These are phyloP conservation scores for Besnoitia besnoiti DNA, from an alignment of 169 alveolate species.

Conservation along the genomic window DNA sequence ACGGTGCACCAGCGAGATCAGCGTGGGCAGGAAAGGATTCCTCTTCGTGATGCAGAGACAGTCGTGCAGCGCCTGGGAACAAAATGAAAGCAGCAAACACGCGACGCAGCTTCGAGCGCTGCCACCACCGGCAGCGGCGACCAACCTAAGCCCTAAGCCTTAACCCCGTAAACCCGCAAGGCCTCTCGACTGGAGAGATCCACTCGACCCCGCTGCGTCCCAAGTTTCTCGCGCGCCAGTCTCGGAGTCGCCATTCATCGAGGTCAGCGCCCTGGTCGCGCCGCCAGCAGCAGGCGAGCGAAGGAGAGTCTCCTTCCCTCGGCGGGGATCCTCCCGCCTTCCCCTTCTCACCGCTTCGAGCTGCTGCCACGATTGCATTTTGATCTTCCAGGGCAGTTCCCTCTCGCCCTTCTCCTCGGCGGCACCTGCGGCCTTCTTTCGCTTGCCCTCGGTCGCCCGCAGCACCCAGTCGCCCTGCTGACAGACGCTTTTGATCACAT, in stretches of 20 bases:
- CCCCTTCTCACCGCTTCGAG: constrained; percentile 42
- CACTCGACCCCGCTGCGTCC: no score
- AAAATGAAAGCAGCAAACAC: neutral
- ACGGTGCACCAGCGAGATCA: constrained; percentile 64
- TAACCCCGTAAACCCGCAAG: no score
- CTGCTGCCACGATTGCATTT: constrained; percentile 67
- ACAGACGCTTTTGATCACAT: constrained; percentile 57
- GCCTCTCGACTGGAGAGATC: no score
- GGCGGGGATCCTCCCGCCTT: no score
- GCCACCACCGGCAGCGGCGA: no score
- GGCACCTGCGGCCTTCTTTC: constrained; percentile 29
- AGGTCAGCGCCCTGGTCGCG: no score
- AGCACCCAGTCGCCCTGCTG: constrained; percentile 62
- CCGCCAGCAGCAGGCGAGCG: no score
- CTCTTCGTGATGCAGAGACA: constrained; percentile 54
- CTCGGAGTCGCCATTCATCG: no score
- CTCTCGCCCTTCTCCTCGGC: constrained; percentile 48
- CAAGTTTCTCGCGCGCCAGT: no score
- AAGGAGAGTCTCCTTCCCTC: no score
- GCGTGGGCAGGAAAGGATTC: constrained; percentile 57
- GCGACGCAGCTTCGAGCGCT: no score
- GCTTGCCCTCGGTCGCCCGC: constrained; percentile 55
- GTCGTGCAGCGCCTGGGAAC: constrained; percentile 57
- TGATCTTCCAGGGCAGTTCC: constrained; percentile 62
- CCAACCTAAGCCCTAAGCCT: no score